Evolutionary conservation across 106 monocot genomes (phyloP).

Genomic region (Dendrobium officinale): DNA sequence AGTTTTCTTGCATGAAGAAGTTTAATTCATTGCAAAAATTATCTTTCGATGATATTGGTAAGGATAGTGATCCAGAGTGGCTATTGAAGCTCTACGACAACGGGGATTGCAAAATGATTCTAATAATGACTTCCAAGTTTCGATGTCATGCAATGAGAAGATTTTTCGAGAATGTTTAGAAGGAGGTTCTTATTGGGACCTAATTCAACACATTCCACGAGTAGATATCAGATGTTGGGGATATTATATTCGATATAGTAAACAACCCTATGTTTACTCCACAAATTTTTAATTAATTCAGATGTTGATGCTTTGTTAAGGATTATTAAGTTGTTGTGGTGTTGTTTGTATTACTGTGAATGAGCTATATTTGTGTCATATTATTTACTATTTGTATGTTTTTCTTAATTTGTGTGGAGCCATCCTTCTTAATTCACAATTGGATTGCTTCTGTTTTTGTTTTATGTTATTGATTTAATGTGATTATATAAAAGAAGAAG

Average conservation of each 20-base stretch:
- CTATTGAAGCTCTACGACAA: background rate
- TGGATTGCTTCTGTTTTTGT: too few species aligned
- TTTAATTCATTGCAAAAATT: constrained; percentile 1
- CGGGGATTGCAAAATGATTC: background rate
- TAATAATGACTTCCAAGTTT: background rate
- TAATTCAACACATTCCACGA: constrained; percentile 17
- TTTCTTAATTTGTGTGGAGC: too few species aligned
- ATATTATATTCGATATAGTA: constrained; percentile 23
- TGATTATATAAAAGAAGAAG: too few species aligned
- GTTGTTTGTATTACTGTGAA: too few species aligned
- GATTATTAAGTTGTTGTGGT: too few species aligned
- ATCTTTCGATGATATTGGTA: background rate
- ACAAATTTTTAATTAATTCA: constrained; percentile 10
- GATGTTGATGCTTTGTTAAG: too few species aligned
- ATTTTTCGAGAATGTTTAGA: background rate
- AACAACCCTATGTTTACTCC: constrained; percentile 14
- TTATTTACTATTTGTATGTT: too few species aligned
- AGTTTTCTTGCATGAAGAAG: background rate
- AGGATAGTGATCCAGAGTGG: constrained; percentile 15
- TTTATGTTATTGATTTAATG: too few species aligned
- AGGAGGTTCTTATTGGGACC: constrained; percentile 23
- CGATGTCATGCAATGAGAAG: background rate
- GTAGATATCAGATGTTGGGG: constrained; percentile 1
- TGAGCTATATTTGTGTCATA: too few species aligned
- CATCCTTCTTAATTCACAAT: too few species aligned